Conservation (phyloP, 805 yeast species). For the Pichia gijzeniarum region DNA sequence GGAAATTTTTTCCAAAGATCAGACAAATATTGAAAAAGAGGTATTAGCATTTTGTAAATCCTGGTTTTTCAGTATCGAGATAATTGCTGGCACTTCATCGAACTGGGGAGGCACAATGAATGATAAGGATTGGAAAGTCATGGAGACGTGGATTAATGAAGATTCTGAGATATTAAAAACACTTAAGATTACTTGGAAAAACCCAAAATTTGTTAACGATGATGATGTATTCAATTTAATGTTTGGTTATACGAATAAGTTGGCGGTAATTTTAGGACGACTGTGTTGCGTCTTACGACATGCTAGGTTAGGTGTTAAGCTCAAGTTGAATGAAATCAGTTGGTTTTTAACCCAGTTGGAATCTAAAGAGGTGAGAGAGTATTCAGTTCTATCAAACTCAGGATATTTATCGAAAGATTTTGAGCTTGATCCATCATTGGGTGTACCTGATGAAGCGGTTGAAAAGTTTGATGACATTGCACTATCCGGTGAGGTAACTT, state of each 20-base stretch:
- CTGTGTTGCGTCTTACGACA: background rate
- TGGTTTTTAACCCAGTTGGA: slow-evolving; percentile 5
- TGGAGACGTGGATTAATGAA: slow-evolving; percentile 29
- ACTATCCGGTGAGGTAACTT: too few relatives aligned
- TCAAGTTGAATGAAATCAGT: background rate
- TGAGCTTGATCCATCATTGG: slow-evolving; percentile 9
- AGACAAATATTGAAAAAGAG: slow-evolving; percentile 13
- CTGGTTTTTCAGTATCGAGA: slow-evolving; percentile 53
- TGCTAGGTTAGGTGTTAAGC: background rate
- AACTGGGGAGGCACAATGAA: slow-evolving; percentile 48
- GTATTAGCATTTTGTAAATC: slow-evolving; percentile 41
- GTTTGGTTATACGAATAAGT: slow-evolving; percentile 42
- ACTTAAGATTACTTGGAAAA: slow-evolving; percentile 30
- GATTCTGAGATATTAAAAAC: slow-evolving; percentile 15
- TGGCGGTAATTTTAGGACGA: slow-evolving; percentile 27
- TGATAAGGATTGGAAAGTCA: slow-evolving; percentile 37
- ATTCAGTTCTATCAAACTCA: slow-evolving; percentile 27
- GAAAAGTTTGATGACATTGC: slow-evolving; percentile 11
- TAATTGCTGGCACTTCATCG: slow-evolving; percentile 49
- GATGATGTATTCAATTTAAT: slow-evolving; percentile 40
- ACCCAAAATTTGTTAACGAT: background rate
- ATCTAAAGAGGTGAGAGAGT: slow-evolving; percentile 23
- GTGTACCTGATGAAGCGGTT: slow-evolving; percentile 16
- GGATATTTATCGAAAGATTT: slow-evolving; percentile 27
- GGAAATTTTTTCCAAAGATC: slow-evolving; percentile 32